Base-by-base conservation (phyloP, 139 green algal species). In the Marvania coccoides region DNA sequence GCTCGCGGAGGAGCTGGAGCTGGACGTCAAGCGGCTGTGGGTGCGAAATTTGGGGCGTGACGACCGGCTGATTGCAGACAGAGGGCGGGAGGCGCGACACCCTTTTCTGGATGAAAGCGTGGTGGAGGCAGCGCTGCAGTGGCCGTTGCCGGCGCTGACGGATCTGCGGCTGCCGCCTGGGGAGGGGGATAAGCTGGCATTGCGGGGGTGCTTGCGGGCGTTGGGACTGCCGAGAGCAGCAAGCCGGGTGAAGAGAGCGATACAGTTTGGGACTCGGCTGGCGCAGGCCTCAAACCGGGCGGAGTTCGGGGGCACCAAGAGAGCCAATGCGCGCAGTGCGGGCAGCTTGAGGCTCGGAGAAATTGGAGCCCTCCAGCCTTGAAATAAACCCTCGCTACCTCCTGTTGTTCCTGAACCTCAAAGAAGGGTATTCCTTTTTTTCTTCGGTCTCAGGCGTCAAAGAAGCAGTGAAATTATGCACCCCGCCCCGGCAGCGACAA, bases 211-310 rank as follows among this genome's bases (percentile, higher is more conserved):
- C 3, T 68, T 95, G 53, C 33, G 51, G 8, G 29, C 23, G 38
- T 71, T 90, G 35, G 89, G 91, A 0, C 74, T 96, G 45, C 74
- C 71, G 0, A 30, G 66, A 3, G 83, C 88, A 10, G 82, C 92
- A 2, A 59, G 7, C 3, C 73, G 88, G 0, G 73, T 80, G 3
- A 98, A 98, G 78, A 79, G 92, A 0, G 91, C 91, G 14, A 96
- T 97, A 42, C 91, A 97, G 75, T 97, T 97, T 70, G 91, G 91
- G 19, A 91, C 36, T 14, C 73, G 87, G n/a, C 85, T 97, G 15
- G 82, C 86, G 10, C 88, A 89, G 70, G 70, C 80, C 28, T 63
- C 76, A 24, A 97, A 97, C 75, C 10, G 63, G 29, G 61, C 77
- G 5, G 68, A 90, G n/a, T 97, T 95, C 82, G 91, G 91, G 3